Evolutionary conservation across 371 early-diverging fungal genomes (phyloP), one percentile per base, ranked within the genome.

Genomic region (Umbelopsis sp.): DNA sequence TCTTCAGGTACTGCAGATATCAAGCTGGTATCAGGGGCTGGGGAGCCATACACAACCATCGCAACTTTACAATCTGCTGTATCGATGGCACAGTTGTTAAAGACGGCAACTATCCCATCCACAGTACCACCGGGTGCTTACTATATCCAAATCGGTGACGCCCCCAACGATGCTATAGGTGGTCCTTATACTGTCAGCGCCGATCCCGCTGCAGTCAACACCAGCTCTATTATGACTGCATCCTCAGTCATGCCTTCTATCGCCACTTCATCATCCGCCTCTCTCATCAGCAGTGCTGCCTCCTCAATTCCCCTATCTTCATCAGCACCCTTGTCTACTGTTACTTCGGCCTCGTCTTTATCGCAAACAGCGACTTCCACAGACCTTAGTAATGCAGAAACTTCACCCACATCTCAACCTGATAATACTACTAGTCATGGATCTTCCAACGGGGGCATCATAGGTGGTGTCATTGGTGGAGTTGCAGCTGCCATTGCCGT

Each of bases 391-490:
- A 18, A 18, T 35, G 18, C 35, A 37, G 48, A 48, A 12, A 20
- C 48, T 10, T 12, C 16, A 16, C 57, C 12, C 8, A 57, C 29
- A 3, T 8, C 35, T 57, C 29, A 18, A 18, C 7, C 57, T 37
- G 29, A 35, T 25, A 35, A 18, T 12, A 11, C 25, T 46, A 18
- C 18, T 48, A 20, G 18, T 1, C 12, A 35, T 16, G 57, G 29
- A 29, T 57, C 57, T 35, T 18, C 57, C 14, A 57, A 53, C 53
- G 82, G 82, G 2, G 66, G 72, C 4, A 72, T 78, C 69, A 32
- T 71, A 11, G 82, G 82, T 12, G 73, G 78, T 38, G 64, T 72
- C 6, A 22, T 74, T 20, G 82, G 78, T 5, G 82, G 82, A 11
- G 29, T 57, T 35, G 57, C 57, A 18, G 57, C 35, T 35, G 35